These are phyloP conservation scores for Aspergillus ustus DNA, from an alignment of 2,329 filamentous ascomycete genomes.

Conservation along the genomic window DNA sequence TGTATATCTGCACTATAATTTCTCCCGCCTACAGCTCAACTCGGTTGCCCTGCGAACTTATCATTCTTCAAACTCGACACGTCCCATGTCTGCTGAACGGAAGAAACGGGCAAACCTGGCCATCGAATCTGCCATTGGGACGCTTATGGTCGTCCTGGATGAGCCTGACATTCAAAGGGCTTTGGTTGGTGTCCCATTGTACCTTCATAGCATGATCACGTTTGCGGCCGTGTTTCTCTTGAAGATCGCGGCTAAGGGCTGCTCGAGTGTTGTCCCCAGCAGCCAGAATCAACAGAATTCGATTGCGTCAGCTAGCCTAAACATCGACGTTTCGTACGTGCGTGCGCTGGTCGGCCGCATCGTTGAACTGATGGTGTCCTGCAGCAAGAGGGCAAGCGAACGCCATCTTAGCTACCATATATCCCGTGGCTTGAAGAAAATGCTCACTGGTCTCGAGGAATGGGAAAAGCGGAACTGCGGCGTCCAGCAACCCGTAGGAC, in stretches of 20 bases:
- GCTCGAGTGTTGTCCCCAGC: slow-evolving; percentile 39
- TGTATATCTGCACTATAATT: slow-evolving; percentile 56
- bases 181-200: slow-evolving; percentile 50
- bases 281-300: slow-evolving; percentile 43
- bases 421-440: slow-evolving; percentile 43
- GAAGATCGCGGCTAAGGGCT: slow-evolving; percentile 49
- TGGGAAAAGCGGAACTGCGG: slow-evolving; percentile 42
- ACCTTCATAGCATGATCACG: slow-evolving; percentile 54
- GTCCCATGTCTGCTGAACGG: slow-evolving; percentile 50
- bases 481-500: slow-evolving; percentile 27
- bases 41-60: slow-evolving; percentile 56
- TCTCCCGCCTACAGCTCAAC: slow-evolving; percentile 56
- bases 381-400: slow-evolving; percentile 44
- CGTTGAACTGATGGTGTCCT: slow-evolving; percentile 45
- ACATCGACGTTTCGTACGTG: slow-evolving; percentile 42
- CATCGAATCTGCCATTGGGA: slow-evolving; percentile 48
- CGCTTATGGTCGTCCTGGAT: slow-evolving; percentile 48
- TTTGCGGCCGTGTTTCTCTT: slow-evolving; percentile 53
- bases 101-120: slow-evolving; percentile 51
- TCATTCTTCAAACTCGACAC: slow-evolving; percentile 41
- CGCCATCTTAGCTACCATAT: slow-evolving; percentile 48
- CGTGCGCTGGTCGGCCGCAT: slow-evolving; percentile 40
- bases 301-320: slow-evolving; percentile 42
- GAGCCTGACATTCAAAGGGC: slow-evolving; percentile 50
- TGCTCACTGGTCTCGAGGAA: slow-evolving; percentile 45